Evolutionary conservation across 2,329 filamentous ascomycete species (phyloP), one percentile per base, ranked within the genome.

Genomic region (Talaromyces sp.): DNA sequence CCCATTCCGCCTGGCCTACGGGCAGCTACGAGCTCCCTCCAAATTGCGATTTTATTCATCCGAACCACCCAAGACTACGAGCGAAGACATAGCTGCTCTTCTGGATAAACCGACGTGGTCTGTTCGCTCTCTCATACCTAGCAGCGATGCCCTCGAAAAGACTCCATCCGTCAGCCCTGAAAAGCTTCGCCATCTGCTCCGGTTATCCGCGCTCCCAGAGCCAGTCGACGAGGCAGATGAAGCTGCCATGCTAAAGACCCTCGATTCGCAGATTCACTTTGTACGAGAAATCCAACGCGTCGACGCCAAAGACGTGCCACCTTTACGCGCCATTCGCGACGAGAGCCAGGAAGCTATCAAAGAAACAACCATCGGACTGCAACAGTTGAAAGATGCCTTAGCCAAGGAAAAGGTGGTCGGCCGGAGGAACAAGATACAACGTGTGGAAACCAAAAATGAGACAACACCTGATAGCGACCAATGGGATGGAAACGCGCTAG

Each of bases 231-330:
- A 78, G 1, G 80, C 80, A 56, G 87, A 92, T 67, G 89, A 96
- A 72, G 69, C 78, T 0, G 76, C 81, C 27, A 91, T 96, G 85
- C 82, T 96, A 3, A 71, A 82, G 24, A 93, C 88, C 1, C 82
- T 99, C 1, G 83, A 87, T 57, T 86, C 89, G 32, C 95, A 99
- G 71, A 84, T 99, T 0, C 88, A 89, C 69, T 99, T 99, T 70
- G 92, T 98, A n/a, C 87, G 85, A 63, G 86, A 91, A 64, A 87
- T 98, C 21, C 93, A 96, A 70, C 79, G 82, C 51, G 88, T 96
- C 55, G 84, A 96, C 72, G 93, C 91, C 0, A 76, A 81, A 0
- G 86, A 83, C 3, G 80, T 97, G 0, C 81, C 86, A 59, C 93
- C 95, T 0, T 77, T 99, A 50, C 82, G 85, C 56, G 88, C 88